Conservation (phyloP, 1,284 basidiomycete species). For the Ustilago crameri region DNA sequence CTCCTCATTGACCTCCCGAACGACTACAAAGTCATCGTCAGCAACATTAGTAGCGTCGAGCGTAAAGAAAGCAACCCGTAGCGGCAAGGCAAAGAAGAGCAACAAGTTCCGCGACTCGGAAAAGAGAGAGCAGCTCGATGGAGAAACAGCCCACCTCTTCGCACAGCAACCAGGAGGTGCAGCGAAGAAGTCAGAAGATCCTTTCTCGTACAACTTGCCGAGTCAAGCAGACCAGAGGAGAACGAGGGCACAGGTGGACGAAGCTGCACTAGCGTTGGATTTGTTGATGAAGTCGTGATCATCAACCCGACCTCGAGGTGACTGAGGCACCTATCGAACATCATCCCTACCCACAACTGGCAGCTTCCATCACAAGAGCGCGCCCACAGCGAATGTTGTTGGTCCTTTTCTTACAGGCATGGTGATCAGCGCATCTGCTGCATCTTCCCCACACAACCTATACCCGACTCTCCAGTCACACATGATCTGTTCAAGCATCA, state of each 20-base stretch:
- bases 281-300: conserved; percentile 29
- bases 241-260: conserved; percentile 28
- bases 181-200: conserved; percentile 8
- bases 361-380: no score
- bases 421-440: no score
- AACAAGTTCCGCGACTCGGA: conserved; percentile 35
- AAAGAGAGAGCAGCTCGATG: conserved; percentile 21
- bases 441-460: no score
- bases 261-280: conserved; percentile 25
- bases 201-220: conserved; percentile 18
- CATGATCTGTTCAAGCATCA: no score
- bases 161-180: neutral
- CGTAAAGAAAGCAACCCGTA: conserved; percentile 14
- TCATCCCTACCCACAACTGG: no score
- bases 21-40: neutral
- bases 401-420: no score
- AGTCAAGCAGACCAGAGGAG: conserved; percentile 15
- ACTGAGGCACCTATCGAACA: neutral
- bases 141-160: conserved; percentile 18
- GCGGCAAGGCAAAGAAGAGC: conserved; percentile 7
- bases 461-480: no score
- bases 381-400: no score
- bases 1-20: conserved; percentile 4
- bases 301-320: neutral
- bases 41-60: conserved; percentile 15